A percentile compares a stretch with the other conserved stretches of the same genome.
These are phyloP conservation scores for Phaeosphaeriaceae sp. DNA, from an alignment of 2,329 filamentous ascomycete species.

Conservation along the genomic window DNA sequence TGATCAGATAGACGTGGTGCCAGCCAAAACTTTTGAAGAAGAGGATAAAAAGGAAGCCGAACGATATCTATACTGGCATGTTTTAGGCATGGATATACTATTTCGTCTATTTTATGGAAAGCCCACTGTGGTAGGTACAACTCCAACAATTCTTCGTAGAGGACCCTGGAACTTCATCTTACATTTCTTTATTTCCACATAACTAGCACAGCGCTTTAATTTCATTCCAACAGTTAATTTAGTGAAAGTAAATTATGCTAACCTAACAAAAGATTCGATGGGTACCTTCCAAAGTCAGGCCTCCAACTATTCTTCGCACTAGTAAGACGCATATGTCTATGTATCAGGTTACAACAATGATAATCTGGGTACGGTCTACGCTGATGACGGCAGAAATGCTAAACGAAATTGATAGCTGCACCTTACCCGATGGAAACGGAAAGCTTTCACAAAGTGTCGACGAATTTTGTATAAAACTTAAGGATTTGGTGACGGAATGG, in stretches of 20 bases:
- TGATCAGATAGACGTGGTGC: constrained; percentile 27
- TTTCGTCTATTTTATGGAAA: constrained; percentile 39
- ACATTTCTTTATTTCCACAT: background rate
- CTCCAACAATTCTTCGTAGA: too few species aligned
- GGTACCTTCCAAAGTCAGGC: constrained; percentile 22
- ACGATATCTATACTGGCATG: constrained; percentile 34
- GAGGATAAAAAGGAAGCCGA: constrained; percentile 21
- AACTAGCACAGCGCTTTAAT: too few species aligned
- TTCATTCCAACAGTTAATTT: too few species aligned
- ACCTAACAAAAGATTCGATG: constrained; percentile 17
- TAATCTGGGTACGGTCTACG: constrained; percentile 31
- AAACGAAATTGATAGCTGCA: constrained; percentile 21
- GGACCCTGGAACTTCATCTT: too few species aligned
- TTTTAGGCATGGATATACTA: constrained; percentile 29
- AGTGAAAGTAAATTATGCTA: background rate
- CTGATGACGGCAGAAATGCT: constrained; percentile 26
- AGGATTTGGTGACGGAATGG: constrained; percentile 30
- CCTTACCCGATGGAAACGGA: background rate
- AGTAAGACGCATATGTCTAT: constrained; percentile 26
- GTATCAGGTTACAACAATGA: constrained; percentile 16
- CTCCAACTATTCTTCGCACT: constrained; percentile 24
- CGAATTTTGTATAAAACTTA: constrained; percentile 22
- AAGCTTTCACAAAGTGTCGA: constrained; percentile 18
- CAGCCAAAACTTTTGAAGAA: constrained; percentile 28
- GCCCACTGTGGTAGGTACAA: constrained; percentile 22